A percentile compares a stretch with the other conserved stretches of the same genome.
phyloP scores from a whole-genome alignment of 192 early-diverging fungal genomes.

The Coemansia sp. region DNA sequence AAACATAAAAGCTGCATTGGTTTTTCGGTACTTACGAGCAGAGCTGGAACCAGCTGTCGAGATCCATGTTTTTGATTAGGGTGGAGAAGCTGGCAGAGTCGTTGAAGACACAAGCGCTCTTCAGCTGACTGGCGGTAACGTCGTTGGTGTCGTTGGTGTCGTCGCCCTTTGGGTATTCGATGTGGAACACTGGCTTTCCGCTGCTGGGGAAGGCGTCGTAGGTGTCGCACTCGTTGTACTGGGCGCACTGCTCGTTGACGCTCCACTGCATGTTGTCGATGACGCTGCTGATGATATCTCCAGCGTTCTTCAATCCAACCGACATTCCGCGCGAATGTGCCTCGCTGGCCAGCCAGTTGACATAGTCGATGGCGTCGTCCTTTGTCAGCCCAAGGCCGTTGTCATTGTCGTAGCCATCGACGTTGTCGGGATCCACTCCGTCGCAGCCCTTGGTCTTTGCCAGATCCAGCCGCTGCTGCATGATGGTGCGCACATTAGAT shows the following conservation, averaged over 20 bases:
- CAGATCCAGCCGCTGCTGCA: constrained; percentile 1
- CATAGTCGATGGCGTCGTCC: background rate
- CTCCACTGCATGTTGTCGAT: constrained; percentile 8
- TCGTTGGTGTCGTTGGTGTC: background rate
- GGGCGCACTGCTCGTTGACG: constrained; percentile 9
- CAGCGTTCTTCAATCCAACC: background rate
- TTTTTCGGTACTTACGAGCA: constrained; percentile 1
- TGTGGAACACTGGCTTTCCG: constrained; percentile 5
- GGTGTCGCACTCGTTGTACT: background rate
- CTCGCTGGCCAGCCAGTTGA: constrained; percentile 6
- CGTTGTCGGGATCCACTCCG: constrained; percentile 5
- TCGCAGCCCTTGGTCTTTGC: constrained; percentile 6
- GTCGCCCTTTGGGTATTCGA: constrained; percentile 7
- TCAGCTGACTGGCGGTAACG: background rate
- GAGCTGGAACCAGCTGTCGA: constrained; percentile 7
- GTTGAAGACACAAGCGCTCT: constrained; percentile 1
- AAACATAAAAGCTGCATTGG: too few species aligned
- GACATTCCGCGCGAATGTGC: constrained; percentile 5
- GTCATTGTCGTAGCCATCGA: constrained; percentile 5
- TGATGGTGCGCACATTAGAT: constrained; percentile 6
- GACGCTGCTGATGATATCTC: constrained; percentile 5
- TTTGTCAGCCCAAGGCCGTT: constrained; percentile 4
- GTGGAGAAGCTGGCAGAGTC: constrained; percentile 1
- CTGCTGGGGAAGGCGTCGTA: background rate
- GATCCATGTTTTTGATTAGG: constrained; percentile 6